Evolutionary conservation across 2,329 filamentous ascomycete genomes (phyloP).

Genomic region (Penicillium sp.): DNA sequence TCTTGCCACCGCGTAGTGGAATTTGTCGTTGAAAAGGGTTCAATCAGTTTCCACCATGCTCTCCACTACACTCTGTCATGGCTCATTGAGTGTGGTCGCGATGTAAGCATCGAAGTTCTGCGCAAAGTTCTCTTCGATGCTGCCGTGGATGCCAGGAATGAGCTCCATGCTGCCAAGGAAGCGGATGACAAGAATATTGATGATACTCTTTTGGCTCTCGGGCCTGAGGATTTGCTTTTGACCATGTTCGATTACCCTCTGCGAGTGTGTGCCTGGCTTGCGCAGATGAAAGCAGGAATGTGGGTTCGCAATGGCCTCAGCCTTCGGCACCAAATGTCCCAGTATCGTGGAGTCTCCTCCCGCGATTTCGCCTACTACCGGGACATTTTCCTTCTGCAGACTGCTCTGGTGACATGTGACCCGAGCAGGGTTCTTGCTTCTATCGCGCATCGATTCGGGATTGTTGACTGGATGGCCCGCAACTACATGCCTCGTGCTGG

Average conservation of each 20-base stretch:
- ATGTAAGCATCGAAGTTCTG: slow-evolving; percentile 67
- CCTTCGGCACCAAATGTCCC: slow-evolving; percentile 88
- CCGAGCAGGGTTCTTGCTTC: slow-evolving; percentile 81
- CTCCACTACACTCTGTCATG: slow-evolving; percentile 95
- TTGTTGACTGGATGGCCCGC: slow-evolving; percentile 83
- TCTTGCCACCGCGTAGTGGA: slow-evolving; percentile 70
- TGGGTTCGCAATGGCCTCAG: slow-evolving; percentile 99
- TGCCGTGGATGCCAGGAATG: slow-evolving; percentile 47
- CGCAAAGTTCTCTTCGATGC: slow-evolving; percentile 70
- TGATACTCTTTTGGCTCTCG: slow-evolving; percentile 47
- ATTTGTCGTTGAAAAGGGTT: slow-evolving; percentile 83
- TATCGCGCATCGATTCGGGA: slow-evolving; percentile 86
- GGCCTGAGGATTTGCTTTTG: slow-evolving; percentile 76
- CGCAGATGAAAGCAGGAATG: slow-evolving; percentile 97
- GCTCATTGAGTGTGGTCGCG: slow-evolving; percentile 86
- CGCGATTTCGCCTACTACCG: slow-evolving; percentile 91
- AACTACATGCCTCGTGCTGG: slow-evolving; percentile 71
- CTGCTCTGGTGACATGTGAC: slow-evolving; percentile 81
- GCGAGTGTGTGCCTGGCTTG: slow-evolving; percentile 90
- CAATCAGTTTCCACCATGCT: slow-evolving; percentile 96
- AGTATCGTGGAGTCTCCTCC: slow-evolving; percentile 85
- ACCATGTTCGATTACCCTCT: slow-evolving; percentile 90
- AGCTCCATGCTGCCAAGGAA: slow-evolving; percentile 63
- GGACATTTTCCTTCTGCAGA: slow-evolving; percentile 91
- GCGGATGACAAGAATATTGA: slow-evolving; percentile 56